phyloP scores from a whole-genome alignment of 148 eudicot species.

The Cornus kousa region DNA sequence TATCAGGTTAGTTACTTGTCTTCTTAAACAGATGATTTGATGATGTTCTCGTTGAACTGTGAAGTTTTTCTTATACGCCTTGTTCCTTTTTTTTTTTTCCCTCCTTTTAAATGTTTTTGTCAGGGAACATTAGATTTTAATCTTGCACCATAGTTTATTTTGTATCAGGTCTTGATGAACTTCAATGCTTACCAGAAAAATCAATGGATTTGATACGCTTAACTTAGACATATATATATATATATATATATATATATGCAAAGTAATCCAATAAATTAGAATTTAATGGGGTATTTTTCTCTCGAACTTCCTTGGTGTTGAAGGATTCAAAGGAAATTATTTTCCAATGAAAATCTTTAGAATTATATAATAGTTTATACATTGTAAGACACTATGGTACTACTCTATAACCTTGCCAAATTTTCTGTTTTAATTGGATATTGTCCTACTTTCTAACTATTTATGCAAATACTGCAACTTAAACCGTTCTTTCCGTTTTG shows the following conservation, averaged over 20 bases:
- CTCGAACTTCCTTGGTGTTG: no score
- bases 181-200: neutral
- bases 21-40: neutral
- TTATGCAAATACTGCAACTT: no score
- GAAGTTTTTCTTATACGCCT: neutral
- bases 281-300: neutral
- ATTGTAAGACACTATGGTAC: no score
- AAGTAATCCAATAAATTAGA: neutral
- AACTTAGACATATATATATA: neutral
- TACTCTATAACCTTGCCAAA: no score
- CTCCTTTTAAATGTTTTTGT: neutral
- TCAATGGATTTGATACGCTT: neutral
- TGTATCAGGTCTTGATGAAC: neutral
- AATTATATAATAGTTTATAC: no score
- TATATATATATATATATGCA: no score
- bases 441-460: no score
- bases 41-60: neutral
- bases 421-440: no score
- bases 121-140: neutral
- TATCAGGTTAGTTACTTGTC: conserved; percentile 66
- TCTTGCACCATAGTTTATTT: neutral
- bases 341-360: no score
- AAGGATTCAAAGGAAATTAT: no score
- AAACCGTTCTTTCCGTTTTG: no score
- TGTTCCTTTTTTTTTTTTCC: no score